Evolutionary conservation across 2,329 filamentous ascomycete species (phyloP), one percentile per base, ranked within the genome.

Genomic region (Stagonosporopsis cucurbitacearum): DNA sequence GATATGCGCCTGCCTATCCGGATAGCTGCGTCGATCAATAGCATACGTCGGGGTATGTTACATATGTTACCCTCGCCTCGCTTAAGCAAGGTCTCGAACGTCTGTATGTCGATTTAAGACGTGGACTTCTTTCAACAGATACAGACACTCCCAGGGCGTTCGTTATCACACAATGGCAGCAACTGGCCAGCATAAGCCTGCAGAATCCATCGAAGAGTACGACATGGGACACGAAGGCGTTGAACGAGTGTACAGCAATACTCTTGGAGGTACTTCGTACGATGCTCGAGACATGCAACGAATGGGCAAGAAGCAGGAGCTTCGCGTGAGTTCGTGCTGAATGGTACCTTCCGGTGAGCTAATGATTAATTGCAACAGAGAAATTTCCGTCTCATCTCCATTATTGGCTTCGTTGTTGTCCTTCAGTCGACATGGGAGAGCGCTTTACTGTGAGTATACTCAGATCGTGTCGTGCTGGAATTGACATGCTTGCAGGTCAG

Each of bases 231-330:
- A 50, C 22, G 46, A 35, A 33, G 28, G 33, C 37, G 41, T 42
- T 9, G 58, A 50, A 13, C 53, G 43, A 11, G 43, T 57, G 28
- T 50, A 57, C 37, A 41, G 46, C 13, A 39, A 48, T 44, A 50
- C 57, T 20, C 28, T 64, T 12, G 59, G 57, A 22, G 58, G 60
- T 9, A 62, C 58, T 26, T 33, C 46, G 11, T 42, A 58, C 28
- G 66, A 69, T 57, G 48, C 54, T 32, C 37, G 47, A 15, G 63
- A 67, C 19, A 68, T 68, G 65, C 13, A 64, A 28, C 54, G 65
- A 7, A 67, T 68, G 63, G 65, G 65, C 28, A 68, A 67, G 48
- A 51, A 54, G 46, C 65, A 68, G 36, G 44, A 66, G 19, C 53
- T 65, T 17, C 51, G 64, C 3, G 64, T 67, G 40, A 42, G 45